Conservation (phyloP, 345 rosid genomes). For the Moringa oleifera region DNA sequence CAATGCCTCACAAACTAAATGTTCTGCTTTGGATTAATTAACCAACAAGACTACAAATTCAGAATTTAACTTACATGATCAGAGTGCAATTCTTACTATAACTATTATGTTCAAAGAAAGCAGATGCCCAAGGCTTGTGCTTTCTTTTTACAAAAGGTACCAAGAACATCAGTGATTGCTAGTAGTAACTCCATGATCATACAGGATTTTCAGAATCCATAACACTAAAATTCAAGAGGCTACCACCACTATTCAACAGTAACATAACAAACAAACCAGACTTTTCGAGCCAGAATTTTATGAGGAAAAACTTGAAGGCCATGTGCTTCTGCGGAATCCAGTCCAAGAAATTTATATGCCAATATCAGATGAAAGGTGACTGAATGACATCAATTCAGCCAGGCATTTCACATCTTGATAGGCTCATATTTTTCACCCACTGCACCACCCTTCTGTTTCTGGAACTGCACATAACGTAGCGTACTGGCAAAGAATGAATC, state of each 20-base stretch:
- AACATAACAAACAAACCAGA: background rate
- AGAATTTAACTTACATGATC: no score
- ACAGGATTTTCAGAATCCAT: background rate
- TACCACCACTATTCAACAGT: background rate
- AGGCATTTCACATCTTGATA: constrained; percentile 49
- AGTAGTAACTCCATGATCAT: background rate
- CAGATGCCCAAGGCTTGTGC: no score
- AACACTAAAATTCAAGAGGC: no score
- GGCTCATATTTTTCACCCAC: constrained; percentile 73
- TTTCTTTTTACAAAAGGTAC: no score
- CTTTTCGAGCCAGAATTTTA: background rate
- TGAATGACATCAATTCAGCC: background rate
- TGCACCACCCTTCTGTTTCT: constrained; percentile 93
- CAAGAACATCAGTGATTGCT: background rate
- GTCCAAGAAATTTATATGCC: background rate
- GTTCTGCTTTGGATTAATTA: no score
- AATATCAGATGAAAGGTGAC: background rate
- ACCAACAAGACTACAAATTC: no score
- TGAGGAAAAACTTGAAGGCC: no score
- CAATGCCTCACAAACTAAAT: no score
- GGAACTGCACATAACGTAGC: constrained; percentile 71
- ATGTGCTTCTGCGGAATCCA: background rate
- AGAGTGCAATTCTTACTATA: no score
- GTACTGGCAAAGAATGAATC: constrained; percentile 83
- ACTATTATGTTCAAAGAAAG: no score